Conservation (phyloP, 2,329 filamentous ascomycete genomes). For the Berkeleyomyces basicola region DNA sequence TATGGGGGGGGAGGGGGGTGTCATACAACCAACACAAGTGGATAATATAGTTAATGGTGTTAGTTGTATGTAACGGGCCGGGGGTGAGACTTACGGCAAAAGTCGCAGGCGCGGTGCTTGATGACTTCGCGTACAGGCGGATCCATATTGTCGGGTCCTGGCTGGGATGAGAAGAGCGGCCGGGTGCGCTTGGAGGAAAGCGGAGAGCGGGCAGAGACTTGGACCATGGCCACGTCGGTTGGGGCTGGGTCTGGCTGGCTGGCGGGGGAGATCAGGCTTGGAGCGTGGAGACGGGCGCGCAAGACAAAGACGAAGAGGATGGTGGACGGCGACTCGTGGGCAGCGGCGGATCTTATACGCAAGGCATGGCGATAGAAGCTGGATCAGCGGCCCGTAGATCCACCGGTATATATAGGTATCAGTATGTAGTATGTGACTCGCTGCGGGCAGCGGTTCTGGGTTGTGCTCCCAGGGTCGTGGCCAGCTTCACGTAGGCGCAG, state of each 20-base stretch:
- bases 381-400: too few relatives aligned
- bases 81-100: constrained; percentile 38
- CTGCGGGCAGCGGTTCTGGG: too few relatives aligned
- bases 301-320: not conserved
- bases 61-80: not conserved
- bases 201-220: not conserved
- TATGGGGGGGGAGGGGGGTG: constrained; percentile 9
- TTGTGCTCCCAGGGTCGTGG: too few relatives aligned
- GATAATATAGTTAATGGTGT: not conserved
- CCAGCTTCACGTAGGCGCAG: not conserved
- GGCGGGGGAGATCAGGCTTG: not conserved
- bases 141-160: constrained; percentile 1
- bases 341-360: too few relatives aligned
- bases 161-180: not conserved
- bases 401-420: too few relatives aligned
- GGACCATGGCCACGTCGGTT: not conserved
- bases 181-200: not conserved
- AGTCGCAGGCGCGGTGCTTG: constrained; percentile 48
- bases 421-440: too few relatives aligned
- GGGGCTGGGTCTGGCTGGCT: not conserved
- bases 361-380: too few relatives aligned
- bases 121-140: constrained; percentile 17
- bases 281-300: not conserved
- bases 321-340: not conserved
- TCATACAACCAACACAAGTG: not conserved